Evolutionary conservation across 305 asterid genomes (phyloP).

Genomic region (Fraxinus greggii): DNA sequence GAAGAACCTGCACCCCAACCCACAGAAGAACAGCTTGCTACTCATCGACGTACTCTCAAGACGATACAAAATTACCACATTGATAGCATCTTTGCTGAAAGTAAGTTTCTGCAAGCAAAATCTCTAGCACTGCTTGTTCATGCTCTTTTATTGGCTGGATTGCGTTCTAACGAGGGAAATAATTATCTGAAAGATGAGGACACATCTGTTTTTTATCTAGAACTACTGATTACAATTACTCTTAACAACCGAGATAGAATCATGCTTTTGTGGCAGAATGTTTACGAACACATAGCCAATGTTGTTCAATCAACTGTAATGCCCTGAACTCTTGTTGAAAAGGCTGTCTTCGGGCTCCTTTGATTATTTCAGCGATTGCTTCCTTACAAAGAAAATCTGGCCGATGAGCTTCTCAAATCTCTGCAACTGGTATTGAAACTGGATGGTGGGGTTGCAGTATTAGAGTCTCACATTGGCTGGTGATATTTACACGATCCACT

Average conservation of each 20-base stretch:
- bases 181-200: conserved; percentile 57
- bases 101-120: conserved; percentile 85
- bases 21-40: conserved; percentile 76
- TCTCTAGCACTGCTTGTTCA: conserved; percentile 77
- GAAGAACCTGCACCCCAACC: conserved; percentile 83
- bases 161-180: conserved; percentile 56
- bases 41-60: conserved; percentile 68
- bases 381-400: conserved; percentile 86
- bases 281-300: conserved; percentile 78
- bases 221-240: conserved; percentile 76
- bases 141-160: conserved; percentile 72
- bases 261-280: conserved; percentile 84
- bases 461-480: too few relatives aligned
- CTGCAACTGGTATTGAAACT: conserved; percentile 84
- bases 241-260: conserved; percentile 84
- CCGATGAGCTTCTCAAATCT: conserved; percentile 87
- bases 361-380: conserved; percentile 86
- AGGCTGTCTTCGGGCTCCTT: conserved; percentile 88
- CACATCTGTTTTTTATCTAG: conserved; percentile 77
- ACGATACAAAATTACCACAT: conserved; percentile 73
- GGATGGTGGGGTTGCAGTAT: conserved; percentile 95
- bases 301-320: conserved; percentile 75
- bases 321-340: conserved; percentile 89
- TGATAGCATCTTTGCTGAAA: conserved; percentile 81
- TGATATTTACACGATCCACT: too few relatives aligned